Evolutionary conservation across 2,329 filamentous ascomycete genomes (phyloP).

Genomic region (Nannizzia gypsea): DNA sequence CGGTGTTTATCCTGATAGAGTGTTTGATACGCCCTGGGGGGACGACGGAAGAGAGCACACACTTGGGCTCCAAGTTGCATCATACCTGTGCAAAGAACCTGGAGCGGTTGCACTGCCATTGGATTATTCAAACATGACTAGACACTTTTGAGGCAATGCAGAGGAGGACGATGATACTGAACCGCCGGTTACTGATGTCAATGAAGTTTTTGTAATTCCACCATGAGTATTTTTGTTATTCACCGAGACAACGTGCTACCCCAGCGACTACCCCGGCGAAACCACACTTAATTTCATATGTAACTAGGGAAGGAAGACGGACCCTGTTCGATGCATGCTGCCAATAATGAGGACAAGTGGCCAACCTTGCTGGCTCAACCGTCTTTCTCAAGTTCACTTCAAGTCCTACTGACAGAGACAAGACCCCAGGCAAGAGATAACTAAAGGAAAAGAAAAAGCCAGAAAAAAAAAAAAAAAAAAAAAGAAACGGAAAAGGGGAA

Average conservation of each 20-base stretch:
- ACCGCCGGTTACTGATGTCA: not conserved
- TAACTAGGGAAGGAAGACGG: not conserved
- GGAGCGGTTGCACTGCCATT: not conserved
- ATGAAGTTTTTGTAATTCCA: not conserved
- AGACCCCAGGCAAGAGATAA: not conserved
- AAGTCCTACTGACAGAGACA: not conserved
- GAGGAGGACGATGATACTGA: not conserved
- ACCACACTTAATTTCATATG: not conserved
- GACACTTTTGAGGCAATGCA: not conserved
- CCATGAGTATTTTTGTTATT: not conserved
- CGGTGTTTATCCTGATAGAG: slow-evolving; percentile 1
- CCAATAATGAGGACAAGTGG: not conserved
- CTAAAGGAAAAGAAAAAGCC: not conserved
- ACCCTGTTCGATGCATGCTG: not conserved
- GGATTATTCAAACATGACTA: slow-evolving; percentile 1
- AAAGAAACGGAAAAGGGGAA: not conserved
- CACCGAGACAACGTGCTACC: not conserved
- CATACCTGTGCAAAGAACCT: not conserved
- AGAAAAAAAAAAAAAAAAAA: not conserved
- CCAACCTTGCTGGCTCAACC: not conserved
- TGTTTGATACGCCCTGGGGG: not conserved
- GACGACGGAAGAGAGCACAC: not conserved
- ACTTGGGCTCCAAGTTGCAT: not conserved
- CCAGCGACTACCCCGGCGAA: not conserved
- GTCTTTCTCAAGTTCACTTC: no score